These are phyloP conservation scores for Argentina anserina DNA, from an alignment of 306 rosid species.

Conservation along the genomic window DNA sequence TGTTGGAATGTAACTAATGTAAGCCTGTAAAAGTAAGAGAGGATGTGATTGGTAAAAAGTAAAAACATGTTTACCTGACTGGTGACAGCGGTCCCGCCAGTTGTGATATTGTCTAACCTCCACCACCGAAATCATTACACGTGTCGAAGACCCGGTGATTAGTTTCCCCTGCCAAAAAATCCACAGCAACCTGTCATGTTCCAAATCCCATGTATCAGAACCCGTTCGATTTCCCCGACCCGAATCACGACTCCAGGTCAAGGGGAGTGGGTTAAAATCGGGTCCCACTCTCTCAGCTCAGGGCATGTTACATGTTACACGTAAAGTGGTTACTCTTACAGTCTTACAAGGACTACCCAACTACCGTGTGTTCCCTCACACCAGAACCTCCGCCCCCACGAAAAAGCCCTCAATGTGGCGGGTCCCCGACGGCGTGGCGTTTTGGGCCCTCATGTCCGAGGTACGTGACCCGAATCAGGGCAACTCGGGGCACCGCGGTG, in stretches of 20 bases:
- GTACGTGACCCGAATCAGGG: not conserved
- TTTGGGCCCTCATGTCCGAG: constrained; percentile 2
- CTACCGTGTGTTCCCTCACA: constrained; percentile 17
- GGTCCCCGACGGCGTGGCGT: constrained; percentile 3
- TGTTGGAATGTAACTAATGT: too few relatives aligned
- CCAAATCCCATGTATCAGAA: not conserved
- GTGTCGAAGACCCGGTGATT: constrained; percentile 11
- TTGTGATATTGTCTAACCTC: constrained; percentile 12
- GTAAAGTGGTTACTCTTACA: constrained; percentile 32
- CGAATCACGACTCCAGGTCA: constrained; percentile 11
- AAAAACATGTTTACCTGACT: constrained; percentile 32
- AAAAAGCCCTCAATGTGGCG: constrained; percentile 10
- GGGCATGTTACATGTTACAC: constrained; percentile 24
- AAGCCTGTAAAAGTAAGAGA: too few relatives aligned
- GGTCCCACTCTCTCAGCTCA: constrained; percentile 8
- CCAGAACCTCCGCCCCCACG: constrained; percentile 6
- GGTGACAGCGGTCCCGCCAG: constrained; percentile 28
- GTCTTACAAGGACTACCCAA: constrained; percentile 22
- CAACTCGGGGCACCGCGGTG: not conserved
- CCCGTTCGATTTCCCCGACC: constrained; percentile 28
- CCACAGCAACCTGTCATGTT: not conserved
- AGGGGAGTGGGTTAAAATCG: not conserved
- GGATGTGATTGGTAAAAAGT: constrained; percentile 19
- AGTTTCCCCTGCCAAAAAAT: not conserved
- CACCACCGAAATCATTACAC: constrained; percentile 36